Evolutionary conservation across 2,329 filamentous ascomycete species (phyloP).

Genomic region (Scedosporium dehoogii): DNA sequence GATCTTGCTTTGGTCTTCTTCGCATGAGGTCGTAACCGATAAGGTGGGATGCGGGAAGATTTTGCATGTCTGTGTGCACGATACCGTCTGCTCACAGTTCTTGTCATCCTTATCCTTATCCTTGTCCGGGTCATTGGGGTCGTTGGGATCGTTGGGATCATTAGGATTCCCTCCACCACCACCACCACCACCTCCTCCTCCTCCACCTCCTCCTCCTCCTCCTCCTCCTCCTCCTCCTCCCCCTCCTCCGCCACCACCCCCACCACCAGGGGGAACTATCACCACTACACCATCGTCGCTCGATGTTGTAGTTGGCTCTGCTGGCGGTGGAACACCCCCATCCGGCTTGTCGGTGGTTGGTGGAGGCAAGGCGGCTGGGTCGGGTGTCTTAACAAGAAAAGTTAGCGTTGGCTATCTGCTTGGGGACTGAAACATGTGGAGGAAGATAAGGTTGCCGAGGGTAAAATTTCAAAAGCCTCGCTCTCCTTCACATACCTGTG

Average conservation of each 20-base stretch:
- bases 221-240: not conserved
- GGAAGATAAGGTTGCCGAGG: no score
- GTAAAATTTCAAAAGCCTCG: no score
- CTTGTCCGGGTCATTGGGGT: not conserved
- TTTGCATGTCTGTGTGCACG: not conserved
- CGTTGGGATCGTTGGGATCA: no score
- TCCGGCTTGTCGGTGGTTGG: not conserved
- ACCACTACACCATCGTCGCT: not conserved
- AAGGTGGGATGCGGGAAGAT: not conserved
- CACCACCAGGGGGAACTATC: not conserved
- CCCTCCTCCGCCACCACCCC: not conserved
- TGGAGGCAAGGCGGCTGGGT: not conserved
- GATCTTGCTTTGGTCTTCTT: not conserved
- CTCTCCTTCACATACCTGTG: not conserved
- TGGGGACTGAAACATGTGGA: no score
- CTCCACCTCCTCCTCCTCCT: not conserved
- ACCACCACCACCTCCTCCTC: not conserved
- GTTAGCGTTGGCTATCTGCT: not conserved
- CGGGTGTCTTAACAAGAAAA: not conserved
- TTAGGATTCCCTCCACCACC: not conserved
- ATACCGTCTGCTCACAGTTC: not conserved
- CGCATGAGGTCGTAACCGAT: not conserved
- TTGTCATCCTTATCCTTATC: not conserved
- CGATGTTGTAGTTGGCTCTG: not conserved
- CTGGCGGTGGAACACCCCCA: not conserved